phyloP scores from a whole-genome alignment of 1,139 yeast species.

The Geotrichum carabidarum region DNA sequence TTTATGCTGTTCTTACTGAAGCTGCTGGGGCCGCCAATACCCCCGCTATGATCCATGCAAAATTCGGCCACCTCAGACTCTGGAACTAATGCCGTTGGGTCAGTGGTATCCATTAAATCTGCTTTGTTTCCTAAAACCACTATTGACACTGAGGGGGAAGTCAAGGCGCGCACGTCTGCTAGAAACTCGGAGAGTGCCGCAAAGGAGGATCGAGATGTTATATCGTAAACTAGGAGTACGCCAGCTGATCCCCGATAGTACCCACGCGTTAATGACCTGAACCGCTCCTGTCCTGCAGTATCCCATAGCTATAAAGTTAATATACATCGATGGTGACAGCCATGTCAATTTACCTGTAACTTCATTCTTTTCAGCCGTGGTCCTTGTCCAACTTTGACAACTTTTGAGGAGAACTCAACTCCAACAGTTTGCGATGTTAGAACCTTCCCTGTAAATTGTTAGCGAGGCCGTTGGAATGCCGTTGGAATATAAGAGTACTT shows the following conservation, averaged over 20 bases:
- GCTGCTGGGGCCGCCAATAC: background rate
- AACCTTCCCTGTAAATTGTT: constrained; percentile 29
- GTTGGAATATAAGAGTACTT: constrained; percentile 25
- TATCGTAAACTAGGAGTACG: constrained; percentile 70
- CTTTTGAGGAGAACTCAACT: constrained; percentile 47
- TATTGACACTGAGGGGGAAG: constrained; percentile 41
- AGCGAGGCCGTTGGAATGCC: constrained; percentile 14
- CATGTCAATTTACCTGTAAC: constrained; percentile 29
- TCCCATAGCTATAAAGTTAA: constrained; percentile 51
- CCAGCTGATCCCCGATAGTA: constrained; percentile 80
- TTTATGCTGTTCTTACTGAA: constrained; percentile 1
- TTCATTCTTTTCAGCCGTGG: constrained; percentile 35
- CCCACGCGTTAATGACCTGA: constrained; percentile 67
- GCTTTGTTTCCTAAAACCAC: constrained; percentile 48
- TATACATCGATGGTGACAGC: background rate
- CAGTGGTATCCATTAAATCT: constrained; percentile 36
- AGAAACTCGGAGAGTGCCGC: constrained; percentile 47
- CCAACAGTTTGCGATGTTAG: constrained; percentile 46
- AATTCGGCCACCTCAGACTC: constrained; percentile 38
- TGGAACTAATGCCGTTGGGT: constrained; percentile 34
- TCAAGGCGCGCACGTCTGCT: constrained; percentile 47
- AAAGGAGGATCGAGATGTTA: constrained; percentile 51
- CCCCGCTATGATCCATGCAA: constrained; percentile 30
- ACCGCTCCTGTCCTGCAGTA: constrained; percentile 78
- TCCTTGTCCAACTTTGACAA: constrained; percentile 39